Base-by-base conservation (phyloP, 1,139 yeast genomes). In the Geotrichum reessii region DNA sequence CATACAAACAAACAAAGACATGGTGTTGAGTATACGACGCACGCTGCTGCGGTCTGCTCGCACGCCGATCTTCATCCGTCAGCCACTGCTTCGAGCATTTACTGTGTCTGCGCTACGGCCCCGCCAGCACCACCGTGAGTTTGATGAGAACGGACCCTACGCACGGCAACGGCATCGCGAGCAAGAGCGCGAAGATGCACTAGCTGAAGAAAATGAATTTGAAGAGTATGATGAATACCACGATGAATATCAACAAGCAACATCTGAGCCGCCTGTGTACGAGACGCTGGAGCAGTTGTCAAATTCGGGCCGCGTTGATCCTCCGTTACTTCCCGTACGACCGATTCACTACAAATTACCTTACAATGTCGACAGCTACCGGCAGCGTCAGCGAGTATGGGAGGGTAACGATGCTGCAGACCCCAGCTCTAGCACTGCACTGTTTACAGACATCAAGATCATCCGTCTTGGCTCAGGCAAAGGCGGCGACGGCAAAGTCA, bases 401-500 rank as follows among this genome's bases (percentile, higher is more conserved):
- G 66, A 67, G 56, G 63, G 63, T 22, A 60, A 47, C 40, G 59
- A 55, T 49, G 47, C 22, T 46, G 17, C 49, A 17, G 27, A 47
- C 44, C 54, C 54, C 19, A 42, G 49, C 5, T 22, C 54, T 3
- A 44, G 51, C 12, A 50, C 42, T 24, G 42, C 52, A n/a, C 60
- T 50, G 47, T 81, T 81, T 63, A 74, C 82, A 0, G 96, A 90
- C 70, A 72, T 88, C n/a, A 79, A 83, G 64, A 78, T 90, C 17
- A 78, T 91, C 5, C 80, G 82, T 58, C 76, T 88, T n/a, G 73
- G 74, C 11, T 84, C 95, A 50, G 99, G 99, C 0, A 77, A 76
- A 53, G 99, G 99, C 31, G 99, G 99, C 0, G 80, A 85, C 69
- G 99, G 99, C 6, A 79, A 83, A 53, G 86, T 90, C 0, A 86